A percentile compares a stretch with the other conserved stretches of the same genome.
These are phyloP conservation scores for Trebouxia sp. DNA, from an alignment of 139 green algal species.

Conservation along the genomic window DNA sequence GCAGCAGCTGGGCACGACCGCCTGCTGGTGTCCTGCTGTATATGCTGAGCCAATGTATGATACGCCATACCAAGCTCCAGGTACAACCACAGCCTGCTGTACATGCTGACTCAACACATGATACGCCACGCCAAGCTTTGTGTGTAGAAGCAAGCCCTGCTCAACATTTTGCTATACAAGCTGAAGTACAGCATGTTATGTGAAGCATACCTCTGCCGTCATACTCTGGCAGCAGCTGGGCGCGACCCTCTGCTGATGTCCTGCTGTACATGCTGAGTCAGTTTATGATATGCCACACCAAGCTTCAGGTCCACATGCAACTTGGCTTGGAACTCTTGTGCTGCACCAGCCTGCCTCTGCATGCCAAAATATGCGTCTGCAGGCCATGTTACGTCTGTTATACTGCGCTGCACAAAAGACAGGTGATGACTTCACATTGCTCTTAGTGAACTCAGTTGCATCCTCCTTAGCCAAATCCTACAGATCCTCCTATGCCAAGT, in stretches of 20 bases:
- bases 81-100: conserved; percentile 31
- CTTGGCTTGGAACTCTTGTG: neutral
- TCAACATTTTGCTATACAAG: too few species aligned
- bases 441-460: too few species aligned
- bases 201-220: too few species aligned
- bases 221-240: conserved; percentile 10
- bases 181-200: too few species aligned
- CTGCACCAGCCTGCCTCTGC: neutral
- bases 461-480: too few species aligned
- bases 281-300: conserved; percentile 72
- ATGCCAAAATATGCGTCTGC: neutral
- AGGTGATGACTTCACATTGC: too few species aligned
- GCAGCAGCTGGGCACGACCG: neutral
- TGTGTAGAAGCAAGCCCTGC: too few species aligned
- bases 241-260: neutral
- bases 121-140: conserved; percentile 74
- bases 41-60: conserved; percentile 46
- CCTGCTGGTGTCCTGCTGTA: conserved; percentile 48
- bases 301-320: conserved; percentile 45
- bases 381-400: too few species aligned
- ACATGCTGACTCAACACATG: conserved; percentile 47
- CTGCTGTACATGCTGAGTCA: conserved; percentile 57
- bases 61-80: conserved; percentile 76
- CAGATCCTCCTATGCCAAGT: too few species aligned
- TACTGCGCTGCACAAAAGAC: too few species aligned